Evolutionary conservation across 805 yeast genomes (phyloP), one percentile per base, ranked within the genome.

Genomic region (Candida sakaeoensis): DNA sequence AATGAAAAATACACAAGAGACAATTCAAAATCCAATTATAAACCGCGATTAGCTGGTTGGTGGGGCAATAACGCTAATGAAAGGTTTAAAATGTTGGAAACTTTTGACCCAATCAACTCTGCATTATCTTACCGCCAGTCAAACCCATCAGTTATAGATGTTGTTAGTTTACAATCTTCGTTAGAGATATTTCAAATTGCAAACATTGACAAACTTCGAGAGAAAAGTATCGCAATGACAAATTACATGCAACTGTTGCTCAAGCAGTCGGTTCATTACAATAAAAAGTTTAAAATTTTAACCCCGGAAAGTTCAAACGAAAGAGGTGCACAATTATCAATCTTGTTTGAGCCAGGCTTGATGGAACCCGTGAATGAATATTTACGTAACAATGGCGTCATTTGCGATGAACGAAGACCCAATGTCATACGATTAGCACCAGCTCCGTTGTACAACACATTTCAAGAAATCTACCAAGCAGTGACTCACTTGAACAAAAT

Each of bases 381-480:
- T 43, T 55, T 90, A 45, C 72, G 66, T 46, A 65, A 65, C 24
- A 53, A 67, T 8, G 96, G 88, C 2, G 77, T 87, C 1, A 75
- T 90, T 17, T 84, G 87, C 42, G 98, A 90, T 57, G 96, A 90
- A 55, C 73, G 98, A 55, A 72, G 87, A 54, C 97, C 97, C 1
- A 80, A 80, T 55, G 97, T 89, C n/a, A 79, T 91, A 28, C 68
- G 97, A 42, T 55, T 90, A n/a, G 91, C 95, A 0, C 96, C 98
- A 6, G 69, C 76, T 2, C 93, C 96, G 0, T 67, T 88, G 34
- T 90, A 90, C 65, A 90, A 88, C 53, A 77, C 85, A 1, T 85
- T 85, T 49, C 61, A 55, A 31, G 95, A 90, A 45, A 79, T 85
- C 10, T 64, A 53, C 25, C 40, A 50, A 2, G 79, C 79, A 7